phyloP scores from a whole-genome alignment of 2,329 filamentous ascomycete species.

The Teratosphaeria destructans region DNA sequence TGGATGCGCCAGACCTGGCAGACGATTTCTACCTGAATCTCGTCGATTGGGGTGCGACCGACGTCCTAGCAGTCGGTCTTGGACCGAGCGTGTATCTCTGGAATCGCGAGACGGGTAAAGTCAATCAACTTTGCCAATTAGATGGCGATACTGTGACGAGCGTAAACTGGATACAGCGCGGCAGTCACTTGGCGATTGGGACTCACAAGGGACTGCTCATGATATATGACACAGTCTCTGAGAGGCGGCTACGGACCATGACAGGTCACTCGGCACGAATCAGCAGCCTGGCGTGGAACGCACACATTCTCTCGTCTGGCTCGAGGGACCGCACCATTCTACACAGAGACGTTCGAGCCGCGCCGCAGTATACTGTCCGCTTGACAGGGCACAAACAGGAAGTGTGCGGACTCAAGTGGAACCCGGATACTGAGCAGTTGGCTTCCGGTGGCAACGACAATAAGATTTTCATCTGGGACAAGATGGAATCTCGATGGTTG shows the following conservation, averaged over 20 bases:
- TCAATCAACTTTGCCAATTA: conserved; percentile 87
- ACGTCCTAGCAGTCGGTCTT: conserved; percentile 84
- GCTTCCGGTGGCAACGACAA: conserved; percentile 97
- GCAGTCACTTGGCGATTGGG: conserved; percentile 89
- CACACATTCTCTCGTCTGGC: conserved; percentile 91
- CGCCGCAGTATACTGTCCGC: conserved; percentile 80
- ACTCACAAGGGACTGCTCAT: conserved; percentile 91
- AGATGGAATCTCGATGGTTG: conserved; percentile 78
- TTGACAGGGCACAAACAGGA: conserved; percentile 95
- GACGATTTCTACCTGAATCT: conserved; percentile 98
- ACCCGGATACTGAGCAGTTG: conserved; percentile 87
- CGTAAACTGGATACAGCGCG: conserved; percentile 92
- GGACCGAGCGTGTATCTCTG: conserved; percentile 96
- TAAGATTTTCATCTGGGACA: conserved; percentile 98
- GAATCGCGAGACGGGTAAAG: conserved; percentile 83
- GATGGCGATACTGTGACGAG: conserved; percentile 85
- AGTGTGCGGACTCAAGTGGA: conserved; percentile 94
- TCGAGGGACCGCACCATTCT: conserved; percentile 89
- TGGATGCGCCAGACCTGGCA: conserved; percentile 89
- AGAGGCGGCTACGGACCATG: conserved; percentile 83
- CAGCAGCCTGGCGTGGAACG: conserved; percentile 92
- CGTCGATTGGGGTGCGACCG: conserved; percentile 94
- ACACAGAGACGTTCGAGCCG: conserved; percentile 86
- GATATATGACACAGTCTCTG: conserved; percentile 91
- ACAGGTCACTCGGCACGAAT: conserved; percentile 90